Evolutionary conservation across 169 alveolate genomes (phyloP).

Genomic region (Blepharisma undulans): DNA sequence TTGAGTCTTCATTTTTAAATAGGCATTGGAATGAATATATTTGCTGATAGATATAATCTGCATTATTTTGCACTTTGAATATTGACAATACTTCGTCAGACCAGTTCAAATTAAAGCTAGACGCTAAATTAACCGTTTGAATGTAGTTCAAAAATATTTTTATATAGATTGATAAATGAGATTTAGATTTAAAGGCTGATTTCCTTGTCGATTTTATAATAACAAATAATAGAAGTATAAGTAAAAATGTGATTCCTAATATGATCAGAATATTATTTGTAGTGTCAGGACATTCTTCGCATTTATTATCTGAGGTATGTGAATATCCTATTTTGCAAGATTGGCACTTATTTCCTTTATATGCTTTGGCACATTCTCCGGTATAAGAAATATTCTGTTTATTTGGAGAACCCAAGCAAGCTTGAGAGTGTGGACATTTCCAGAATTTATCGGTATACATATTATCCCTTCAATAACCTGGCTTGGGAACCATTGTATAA

Average conservation of each 20-base stretch:
- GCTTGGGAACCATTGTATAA: neutral
- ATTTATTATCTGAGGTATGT: neutral
- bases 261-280: too few relatives aligned
- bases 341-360: neutral
- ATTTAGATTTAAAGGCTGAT: conserved; percentile 6
- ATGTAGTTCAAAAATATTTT: conserved; percentile 36
- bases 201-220: neutral
- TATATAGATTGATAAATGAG: conserved; percentile 5
- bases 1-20: too few relatives aligned
- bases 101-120: too few relatives aligned
- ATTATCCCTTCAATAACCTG: conserved; percentile 3
- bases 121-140: neutral
- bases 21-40: too few relatives aligned
- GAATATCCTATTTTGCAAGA: neutral
- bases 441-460: neutral
- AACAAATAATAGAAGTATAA: neutral
- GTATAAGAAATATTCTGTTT: neutral
- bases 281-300: neutral
- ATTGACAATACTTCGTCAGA: too few relatives aligned
- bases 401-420: neutral
- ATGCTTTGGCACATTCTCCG: neutral
- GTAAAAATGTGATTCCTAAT: too few relatives aligned
- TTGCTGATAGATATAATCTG: too few relatives aligned
- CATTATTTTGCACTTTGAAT: too few relatives aligned
- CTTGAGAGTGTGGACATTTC: neutral